phyloP scores from a whole-genome alignment of 192 early-diverging fungal species.

The Oehlia diaphana region DNA sequence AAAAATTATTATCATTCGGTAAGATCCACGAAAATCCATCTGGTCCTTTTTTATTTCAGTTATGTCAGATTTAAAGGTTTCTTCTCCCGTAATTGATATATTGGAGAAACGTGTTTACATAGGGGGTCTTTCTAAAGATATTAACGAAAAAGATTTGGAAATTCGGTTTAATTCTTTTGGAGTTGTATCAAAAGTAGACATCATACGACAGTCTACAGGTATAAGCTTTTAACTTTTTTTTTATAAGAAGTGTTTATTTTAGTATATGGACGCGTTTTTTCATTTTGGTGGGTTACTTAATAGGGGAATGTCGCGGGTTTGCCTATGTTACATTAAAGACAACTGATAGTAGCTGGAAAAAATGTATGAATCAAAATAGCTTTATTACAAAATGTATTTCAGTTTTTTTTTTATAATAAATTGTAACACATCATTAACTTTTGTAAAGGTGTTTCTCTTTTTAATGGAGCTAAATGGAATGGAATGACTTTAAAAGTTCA shows the following conservation, averaged over 20 bases:
- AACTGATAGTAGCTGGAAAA: conserved; percentile 62
- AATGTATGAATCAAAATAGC: conserved; percentile 46
- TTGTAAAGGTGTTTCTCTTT: conserved; percentile 55
- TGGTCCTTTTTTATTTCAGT: not conserved
- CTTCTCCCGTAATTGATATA: not conserved
- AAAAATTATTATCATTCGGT: not conserved
- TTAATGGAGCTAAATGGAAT: conserved; percentile 85
- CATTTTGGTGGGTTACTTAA: conserved; percentile 13
- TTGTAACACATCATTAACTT: not conserved
- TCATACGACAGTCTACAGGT: conserved; percentile 51
- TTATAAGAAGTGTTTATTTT: not conserved
- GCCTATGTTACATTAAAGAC: conserved; percentile 72
- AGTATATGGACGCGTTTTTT: conserved; percentile 26
- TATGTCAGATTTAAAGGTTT: not conserved
- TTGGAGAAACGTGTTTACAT: conserved; percentile 68
- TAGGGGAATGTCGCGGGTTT: conserved; percentile 65
- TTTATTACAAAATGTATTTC: too few relatives aligned
- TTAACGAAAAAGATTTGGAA: conserved; percentile 56
- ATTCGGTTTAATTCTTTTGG: conserved; percentile 79
- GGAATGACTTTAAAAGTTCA: conserved; percentile 74
- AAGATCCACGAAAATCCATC: not conserved
- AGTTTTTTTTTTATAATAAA: not conserved
- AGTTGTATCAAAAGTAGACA: conserved; percentile 46
- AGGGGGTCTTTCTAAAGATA: conserved; percentile 66
- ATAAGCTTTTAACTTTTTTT: not conserved